These are phyloP conservation scores for Aspergillus latus DNA, from an alignment of 2,329 filamentous ascomycete species.

Conservation along the genomic window DNA sequence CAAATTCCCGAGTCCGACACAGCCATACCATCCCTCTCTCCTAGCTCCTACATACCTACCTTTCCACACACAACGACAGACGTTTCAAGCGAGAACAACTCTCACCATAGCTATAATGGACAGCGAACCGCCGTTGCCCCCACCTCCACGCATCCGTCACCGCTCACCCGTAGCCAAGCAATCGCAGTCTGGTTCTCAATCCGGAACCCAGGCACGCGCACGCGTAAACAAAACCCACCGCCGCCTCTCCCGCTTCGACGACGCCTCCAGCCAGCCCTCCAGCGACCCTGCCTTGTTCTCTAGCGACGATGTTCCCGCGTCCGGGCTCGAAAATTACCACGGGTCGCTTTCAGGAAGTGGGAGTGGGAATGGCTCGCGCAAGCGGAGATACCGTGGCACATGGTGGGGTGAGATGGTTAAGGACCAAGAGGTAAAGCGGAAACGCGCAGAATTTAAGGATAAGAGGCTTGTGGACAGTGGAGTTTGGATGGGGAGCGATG, in stretches of 20 bases:
- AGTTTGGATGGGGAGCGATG: slow-evolving; percentile 51
- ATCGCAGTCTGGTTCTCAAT: slow-evolving; percentile 7
- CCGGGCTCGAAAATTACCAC: slow-evolving; percentile 47
- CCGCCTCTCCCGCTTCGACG: slow-evolving; percentile 33
- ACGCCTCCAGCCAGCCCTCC: slow-evolving; percentile 40
- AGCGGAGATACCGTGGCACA: slow-evolving; percentile 46
- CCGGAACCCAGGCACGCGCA: background rate
- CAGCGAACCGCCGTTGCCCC: slow-evolving; percentile 40
- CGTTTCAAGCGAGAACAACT: background rate
- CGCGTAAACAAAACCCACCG: slow-evolving; percentile 22
- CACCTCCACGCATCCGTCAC: slow-evolving; percentile 37
- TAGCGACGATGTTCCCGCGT: slow-evolving; percentile 48
- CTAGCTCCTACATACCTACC: background rate
- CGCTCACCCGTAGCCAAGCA: slow-evolving; percentile 25
- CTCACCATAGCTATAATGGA: slow-evolving; percentile 31
- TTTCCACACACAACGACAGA: background rate
- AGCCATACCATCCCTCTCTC: background rate
- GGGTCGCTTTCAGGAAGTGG: slow-evolving; percentile 16
- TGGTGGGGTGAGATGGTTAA: slow-evolving; percentile 46
- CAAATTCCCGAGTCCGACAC: background rate
- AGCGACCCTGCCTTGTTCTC: slow-evolving; percentile 50
- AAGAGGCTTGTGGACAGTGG: slow-evolving; percentile 48
- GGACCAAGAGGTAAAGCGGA: slow-evolving; percentile 37
- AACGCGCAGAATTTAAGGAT: slow-evolving; percentile 44
- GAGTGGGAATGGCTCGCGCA: slow-evolving; percentile 24